A percentile compares a stretch with the other conserved stretches of the same genome.
Evolutionary conservation across 2,329 filamentous ascomycete genomes (phyloP).

Genomic region (Tolypocladium tropicale): DNA sequence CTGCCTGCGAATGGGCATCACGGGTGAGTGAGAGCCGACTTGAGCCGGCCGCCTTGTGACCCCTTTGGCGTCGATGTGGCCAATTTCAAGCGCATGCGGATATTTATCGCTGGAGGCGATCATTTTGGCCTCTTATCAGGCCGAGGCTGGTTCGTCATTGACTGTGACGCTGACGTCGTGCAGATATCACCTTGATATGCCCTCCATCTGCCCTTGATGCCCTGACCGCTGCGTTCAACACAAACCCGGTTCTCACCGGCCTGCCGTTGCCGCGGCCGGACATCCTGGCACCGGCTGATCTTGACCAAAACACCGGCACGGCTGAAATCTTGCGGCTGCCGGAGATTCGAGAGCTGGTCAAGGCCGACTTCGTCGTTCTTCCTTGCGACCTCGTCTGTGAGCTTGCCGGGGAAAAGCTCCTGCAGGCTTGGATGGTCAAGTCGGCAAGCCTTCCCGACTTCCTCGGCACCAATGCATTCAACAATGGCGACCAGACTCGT

Average conservation of each 20-base stretch:
- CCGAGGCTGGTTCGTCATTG: not conserved
- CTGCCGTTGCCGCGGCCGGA: slow-evolving; percentile 64
- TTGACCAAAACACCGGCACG: slow-evolving; percentile 80
- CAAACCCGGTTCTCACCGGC: slow-evolving; percentile 66
- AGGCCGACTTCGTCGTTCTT: slow-evolving; percentile 77
- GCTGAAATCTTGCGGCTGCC: slow-evolving; percentile 78
- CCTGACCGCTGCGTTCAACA: slow-evolving; percentile 60
- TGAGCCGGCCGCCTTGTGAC: not conserved
- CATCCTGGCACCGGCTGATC: slow-evolving; percentile 62
- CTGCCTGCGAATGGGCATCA: slow-evolving; percentile 72
- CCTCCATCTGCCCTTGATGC: slow-evolving; percentile 56
- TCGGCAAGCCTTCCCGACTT: slow-evolving; percentile 58
- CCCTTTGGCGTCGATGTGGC: not conserved
- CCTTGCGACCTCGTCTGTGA: slow-evolving; percentile 93
- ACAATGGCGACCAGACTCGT: slow-evolving; percentile 24
- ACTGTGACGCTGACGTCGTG: slow-evolving; percentile 10
- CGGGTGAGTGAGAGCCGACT: slow-evolving; percentile 38
- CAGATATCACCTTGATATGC: slow-evolving; percentile 53
- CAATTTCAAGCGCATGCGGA: not conserved
- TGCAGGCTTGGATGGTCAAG: slow-evolving; percentile 89
- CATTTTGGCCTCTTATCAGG: too few relatives aligned
- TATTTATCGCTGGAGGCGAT: not conserved
- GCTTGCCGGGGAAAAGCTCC: slow-evolving; percentile 67
- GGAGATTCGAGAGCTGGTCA: slow-evolving; percentile 70
- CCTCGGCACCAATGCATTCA: slow-evolving; percentile 35